These are phyloP conservation scores for Phycomyces nitens DNA, from an alignment of 192 early-diverging fungal species.

Conservation along the genomic window DNA sequence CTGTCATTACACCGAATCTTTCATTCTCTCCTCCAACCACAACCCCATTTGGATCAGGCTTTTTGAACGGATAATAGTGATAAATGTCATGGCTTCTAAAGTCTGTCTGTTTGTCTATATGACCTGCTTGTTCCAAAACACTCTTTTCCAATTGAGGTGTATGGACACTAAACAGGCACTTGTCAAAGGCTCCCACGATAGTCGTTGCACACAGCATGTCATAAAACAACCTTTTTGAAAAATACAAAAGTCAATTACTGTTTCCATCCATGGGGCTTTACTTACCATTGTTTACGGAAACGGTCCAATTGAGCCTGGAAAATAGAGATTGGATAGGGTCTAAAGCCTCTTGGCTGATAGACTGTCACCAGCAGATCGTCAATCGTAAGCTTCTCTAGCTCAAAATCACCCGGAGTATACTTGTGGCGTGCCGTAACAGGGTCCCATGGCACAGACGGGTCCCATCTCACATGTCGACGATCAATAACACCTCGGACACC, in stretches of 20 bases:
- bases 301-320: conserved; percentile 79
- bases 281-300: conserved; percentile 84
- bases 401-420: conserved; percentile 78
- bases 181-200: conserved; percentile 90
- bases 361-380: conserved; percentile 88
- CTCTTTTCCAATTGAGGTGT: conserved; percentile 70
- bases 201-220: conserved; percentile 85
- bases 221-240: conserved; percentile 67
- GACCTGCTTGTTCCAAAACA: conserved; percentile 31
- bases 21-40: conserved; percentile 33
- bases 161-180: conserved; percentile 91
- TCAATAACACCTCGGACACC: conserved; percentile 88
- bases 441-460: conserved; percentile 54
- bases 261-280: neutral
- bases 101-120: conserved; percentile 22
- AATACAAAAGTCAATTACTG: neutral
- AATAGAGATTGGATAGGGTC: conserved; percentile 84
- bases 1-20: conserved; percentile 32
- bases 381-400: conserved; percentile 73
- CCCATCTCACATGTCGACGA: conserved; percentile 77
- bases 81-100: conserved; percentile 38
- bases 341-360: conserved; percentile 77
- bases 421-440: conserved; percentile 57
- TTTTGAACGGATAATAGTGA: conserved; percentile 32
- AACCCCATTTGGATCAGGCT: conserved; percentile 29